phyloP scores from a whole-genome alignment of 164 flowering plant species.

The Aristolochia fimbriata region DNA sequence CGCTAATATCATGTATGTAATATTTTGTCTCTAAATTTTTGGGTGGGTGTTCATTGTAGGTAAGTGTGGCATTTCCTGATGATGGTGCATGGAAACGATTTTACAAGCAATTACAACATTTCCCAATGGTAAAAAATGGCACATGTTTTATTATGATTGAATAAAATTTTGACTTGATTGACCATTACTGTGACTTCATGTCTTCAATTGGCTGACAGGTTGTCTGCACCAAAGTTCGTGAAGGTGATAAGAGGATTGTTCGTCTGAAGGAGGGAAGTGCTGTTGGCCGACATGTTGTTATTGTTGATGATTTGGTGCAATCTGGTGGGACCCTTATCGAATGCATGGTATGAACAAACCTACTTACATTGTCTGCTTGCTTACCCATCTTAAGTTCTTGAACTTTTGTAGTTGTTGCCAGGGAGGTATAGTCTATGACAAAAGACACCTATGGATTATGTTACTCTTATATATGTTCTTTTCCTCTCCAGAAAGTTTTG shows the following conservation, averaged over 20 bases:
- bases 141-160: not conserved
- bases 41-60: constrained; percentile 24
- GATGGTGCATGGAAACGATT: constrained; percentile 99
- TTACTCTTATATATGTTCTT: not conserved
- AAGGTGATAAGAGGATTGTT: constrained; percentile 89
- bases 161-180: not conserved
- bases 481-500: constrained; percentile 62
- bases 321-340: constrained; percentile 97
- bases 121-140: constrained; percentile 41
- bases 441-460: too few species aligned
- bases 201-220: constrained; percentile 33
- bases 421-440: too few species aligned
- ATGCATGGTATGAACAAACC: constrained; percentile 55
- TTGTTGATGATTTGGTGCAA: constrained; percentile 96
- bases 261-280: constrained; percentile 91
- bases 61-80: constrained; percentile 90
- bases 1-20: too few species aligned
- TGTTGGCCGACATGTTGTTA: constrained; percentile 81
- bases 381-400: not conserved
- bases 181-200: not conserved
- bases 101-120: constrained; percentile 80
- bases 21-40: not conserved
- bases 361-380: not conserved
- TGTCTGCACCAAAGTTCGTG: constrained; percentile 87
- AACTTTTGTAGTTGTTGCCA: too few species aligned